Evolutionary conservation across 805 yeast species (phyloP).

Genomic region (Metschnikowia shivogae): DNA sequence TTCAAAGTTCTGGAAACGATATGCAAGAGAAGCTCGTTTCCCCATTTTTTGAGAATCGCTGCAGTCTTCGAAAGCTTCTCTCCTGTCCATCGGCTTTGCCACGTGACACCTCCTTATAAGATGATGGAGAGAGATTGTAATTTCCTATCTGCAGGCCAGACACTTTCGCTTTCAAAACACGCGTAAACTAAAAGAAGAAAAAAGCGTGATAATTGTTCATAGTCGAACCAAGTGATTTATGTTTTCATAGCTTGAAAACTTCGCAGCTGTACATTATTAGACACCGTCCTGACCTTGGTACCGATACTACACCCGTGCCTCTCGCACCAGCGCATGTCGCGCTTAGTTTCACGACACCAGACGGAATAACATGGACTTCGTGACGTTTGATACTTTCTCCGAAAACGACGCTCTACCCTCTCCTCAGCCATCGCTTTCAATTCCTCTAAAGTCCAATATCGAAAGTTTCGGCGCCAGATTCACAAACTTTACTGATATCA

Average conservation of each 20-base stretch:
- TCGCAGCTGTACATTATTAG: too few species aligned
- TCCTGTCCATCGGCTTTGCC: too few species aligned
- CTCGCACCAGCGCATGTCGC: not conserved
- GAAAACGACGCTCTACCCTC: constrained; percentile 30
- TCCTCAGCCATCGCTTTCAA: constrained; percentile 43
- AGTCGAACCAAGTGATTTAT: too few species aligned
- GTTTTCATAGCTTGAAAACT: too few species aligned
- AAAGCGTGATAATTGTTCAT: too few species aligned
- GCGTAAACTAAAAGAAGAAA: too few species aligned
- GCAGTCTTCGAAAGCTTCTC: not conserved
- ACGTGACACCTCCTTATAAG: too few species aligned
- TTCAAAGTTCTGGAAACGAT: not conserved
- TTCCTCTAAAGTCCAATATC: constrained; percentile 37
- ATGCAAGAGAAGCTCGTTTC: too few species aligned
- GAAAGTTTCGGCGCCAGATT: constrained; percentile 31
- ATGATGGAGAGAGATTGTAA: too few species aligned
- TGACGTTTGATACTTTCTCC: constrained; percentile 36
- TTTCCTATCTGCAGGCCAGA: too few species aligned
- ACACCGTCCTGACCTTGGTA: too few species aligned
- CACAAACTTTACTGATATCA: constrained; percentile 30
- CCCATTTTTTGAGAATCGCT: not conserved
- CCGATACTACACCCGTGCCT: not conserved
- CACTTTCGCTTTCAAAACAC: too few species aligned
- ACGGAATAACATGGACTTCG: constrained; percentile 33
- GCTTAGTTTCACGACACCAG: not conserved